A percentile compares a stretch with the other conserved stretches of the same genome.
Conservation (phyloP, 805 yeast species). For the Lachancea thermotolerans region DNA sequence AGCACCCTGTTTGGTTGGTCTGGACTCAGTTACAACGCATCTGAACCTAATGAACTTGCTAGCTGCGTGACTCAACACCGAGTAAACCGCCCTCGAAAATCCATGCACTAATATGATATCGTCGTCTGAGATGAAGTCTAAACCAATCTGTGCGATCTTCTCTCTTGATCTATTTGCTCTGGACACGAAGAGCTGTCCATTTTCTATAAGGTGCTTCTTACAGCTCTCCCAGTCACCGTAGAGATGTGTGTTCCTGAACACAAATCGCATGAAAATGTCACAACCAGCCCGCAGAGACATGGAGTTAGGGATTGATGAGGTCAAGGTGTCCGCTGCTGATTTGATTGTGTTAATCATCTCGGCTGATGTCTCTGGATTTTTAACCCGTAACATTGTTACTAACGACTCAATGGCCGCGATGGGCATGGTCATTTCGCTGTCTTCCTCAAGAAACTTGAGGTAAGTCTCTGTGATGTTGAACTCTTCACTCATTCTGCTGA, state of each 20-base stretch:
- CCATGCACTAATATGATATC: slow-evolving; percentile 89
- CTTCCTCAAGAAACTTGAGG: slow-evolving; percentile 73
- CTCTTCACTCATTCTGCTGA: slow-evolving; percentile 23
- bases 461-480: slow-evolving; percentile 84
- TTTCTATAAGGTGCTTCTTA: slow-evolving; percentile 78
- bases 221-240: slow-evolving; percentile 93
- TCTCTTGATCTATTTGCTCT: slow-evolving; percentile 88
- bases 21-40: slow-evolving; percentile 87
- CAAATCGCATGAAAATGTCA: slow-evolving; percentile 91
- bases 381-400: slow-evolving; percentile 71
- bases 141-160: slow-evolving; percentile 80
- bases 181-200: slow-evolving; percentile 85
- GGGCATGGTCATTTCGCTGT: slow-evolving; percentile 98
- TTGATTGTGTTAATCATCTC: slow-evolving; percentile 80
- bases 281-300: slow-evolving; percentile 95
- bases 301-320: slow-evolving; percentile 78
- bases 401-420: slow-evolving; percentile 96
- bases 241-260: slow-evolving; percentile 77
- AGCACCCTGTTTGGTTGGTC: slow-evolving; percentile 73
- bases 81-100: slow-evolving; percentile 80
- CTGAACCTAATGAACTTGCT: slow-evolving; percentile 74
- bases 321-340: slow-evolving; percentile 67
- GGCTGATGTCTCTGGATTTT: slow-evolving; percentile 89
- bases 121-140: slow-evolving; percentile 87
- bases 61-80: slow-evolving; percentile 70